phyloP scores from a whole-genome alignment of 2,329 filamentous ascomycete genomes.

The Lecanicillium sp. region DNA sequence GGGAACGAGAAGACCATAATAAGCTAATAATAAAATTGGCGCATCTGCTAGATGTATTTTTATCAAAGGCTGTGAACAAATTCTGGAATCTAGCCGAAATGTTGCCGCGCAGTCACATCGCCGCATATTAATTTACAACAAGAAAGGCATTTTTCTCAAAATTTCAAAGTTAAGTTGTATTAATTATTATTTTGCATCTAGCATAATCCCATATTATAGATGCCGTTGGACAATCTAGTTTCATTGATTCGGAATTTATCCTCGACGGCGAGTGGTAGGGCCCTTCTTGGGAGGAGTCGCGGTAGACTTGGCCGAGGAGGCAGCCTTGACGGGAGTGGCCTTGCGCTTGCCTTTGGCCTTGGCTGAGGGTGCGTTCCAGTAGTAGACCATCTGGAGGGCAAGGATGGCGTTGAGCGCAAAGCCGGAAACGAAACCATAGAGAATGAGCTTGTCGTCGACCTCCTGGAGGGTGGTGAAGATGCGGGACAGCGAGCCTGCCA shows the following conservation, averaged over 20 bases:
- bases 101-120: too few relatives aligned
- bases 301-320: slow-evolving; percentile 17
- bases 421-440: slow-evolving; percentile 88
- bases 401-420: slow-evolving; percentile 85
- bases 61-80: too few relatives aligned
- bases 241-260: slow-evolving; percentile 15
- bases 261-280: slow-evolving; percentile 35
- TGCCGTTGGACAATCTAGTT: too few relatives aligned
- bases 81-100: too few relatives aligned
- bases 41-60: too few relatives aligned
- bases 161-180: not conserved
- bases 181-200: slow-evolving; percentile 5
- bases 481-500: slow-evolving; percentile 81
- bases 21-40: too few relatives aligned
- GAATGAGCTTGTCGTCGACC: slow-evolving; percentile 91
- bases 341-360: slow-evolving; percentile 36
- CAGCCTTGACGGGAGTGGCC: slow-evolving; percentile 18
- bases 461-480: slow-evolving; percentile 98
- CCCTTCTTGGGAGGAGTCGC: slow-evolving; percentile 30
- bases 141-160: not conserved
- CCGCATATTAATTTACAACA: too few relatives aligned
- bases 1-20: too few relatives aligned
- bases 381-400: slow-evolving; percentile 86
- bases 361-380: slow-evolving; percentile 70
- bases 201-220: not conserved